Base-by-base conservation (phyloP, 2,329 filamentous ascomycete species). In the Colletotrichum graminicola region DNA sequence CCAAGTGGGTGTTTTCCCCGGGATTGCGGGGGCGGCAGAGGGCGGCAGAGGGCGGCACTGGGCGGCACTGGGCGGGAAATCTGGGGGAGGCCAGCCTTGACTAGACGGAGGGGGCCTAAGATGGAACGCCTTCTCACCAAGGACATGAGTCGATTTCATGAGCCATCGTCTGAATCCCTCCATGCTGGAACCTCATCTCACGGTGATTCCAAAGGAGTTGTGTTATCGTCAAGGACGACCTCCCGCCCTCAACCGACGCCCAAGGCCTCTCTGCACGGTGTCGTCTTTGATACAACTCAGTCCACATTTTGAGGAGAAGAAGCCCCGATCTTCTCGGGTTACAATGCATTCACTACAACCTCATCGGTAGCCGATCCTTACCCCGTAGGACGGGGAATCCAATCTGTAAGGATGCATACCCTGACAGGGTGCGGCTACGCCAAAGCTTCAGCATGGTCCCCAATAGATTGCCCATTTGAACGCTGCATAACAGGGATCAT, bases 291-390 rank as follows among this genome's bases (percentile, higher is more conserved):
- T 72, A 61, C 54, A 49, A 72, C 69, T 21, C 26, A 61, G 59
- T 43, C 69, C 69, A 72, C 69, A 54, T 55, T 64, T 72, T 52
- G 60, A 72, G 69, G 65, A 68, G 69, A 49, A 70, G 52, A 63
- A n/a, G 34, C 23, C 21, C n/a, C 67, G 39, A 41, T 54, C 45
- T 61, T 32, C 29, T 18, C 36, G 18, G n/a, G 29, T 32, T 11
- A 41, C 10, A 11, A 34, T 43, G 41, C 49, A 43, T 45, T 6
- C 55, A 41, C 26, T 61, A 55, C 65, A 39, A 51, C 51, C 39
- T 66, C 45, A 45, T 39, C 34, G 36, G 34, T 36, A 49, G 57
- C n/a, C 29, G 34, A 56, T 56, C 34, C 18, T 45, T 71, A 64
- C 65, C 69, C 69, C 69, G 69, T 65, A 68, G n/a, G 54, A 18